These are phyloP conservation scores for Aureobasidium sp. DNA, from an alignment of 2,329 filamentous ascomycete species.

Conservation along the genomic window DNA sequence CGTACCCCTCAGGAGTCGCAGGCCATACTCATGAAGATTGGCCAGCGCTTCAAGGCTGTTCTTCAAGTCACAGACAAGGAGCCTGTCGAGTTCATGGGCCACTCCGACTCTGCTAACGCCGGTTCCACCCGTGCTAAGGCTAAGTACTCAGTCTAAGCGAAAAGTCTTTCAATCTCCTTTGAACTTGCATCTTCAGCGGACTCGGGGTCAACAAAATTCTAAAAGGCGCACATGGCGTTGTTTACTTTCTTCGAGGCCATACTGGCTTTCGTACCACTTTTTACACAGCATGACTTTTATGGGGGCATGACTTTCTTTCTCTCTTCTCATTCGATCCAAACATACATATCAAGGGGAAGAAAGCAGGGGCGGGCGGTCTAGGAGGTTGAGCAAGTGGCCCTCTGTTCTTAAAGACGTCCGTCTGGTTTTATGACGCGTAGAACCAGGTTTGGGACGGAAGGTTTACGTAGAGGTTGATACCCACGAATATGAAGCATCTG, in stretches of 20 bases:
- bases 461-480: constrained; percentile 6
- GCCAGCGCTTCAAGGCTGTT: constrained; percentile 85
- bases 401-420: constrained; percentile 18
- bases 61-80: constrained; percentile 72
- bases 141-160: constrained; percentile 72
- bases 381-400: constrained; percentile 31
- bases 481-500: constrained; percentile 4
- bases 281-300: background rate
- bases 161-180: background rate
- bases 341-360: constrained; percentile 1
- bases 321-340: background rate
- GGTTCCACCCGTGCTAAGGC: constrained; percentile 94
- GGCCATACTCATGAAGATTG: constrained; percentile 77
- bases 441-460: background rate
- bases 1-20: constrained; percentile 74
- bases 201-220: background rate
- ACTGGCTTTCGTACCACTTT: background rate
- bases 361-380: constrained; percentile 15
- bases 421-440: constrained; percentile 12
- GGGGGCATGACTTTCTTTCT: constrained; percentile 10
- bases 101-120: constrained; percentile 86
- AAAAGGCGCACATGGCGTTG: constrained; percentile 9
- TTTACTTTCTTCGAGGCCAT: background rate
- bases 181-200: constrained; percentile 10
- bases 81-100: constrained; percentile 87